A percentile compares a stretch with the other conserved stretches of the same genome.
Evolutionary conservation across 805 yeast genomes (phyloP).

Genomic region (Kodamaea sagamina): DNA sequence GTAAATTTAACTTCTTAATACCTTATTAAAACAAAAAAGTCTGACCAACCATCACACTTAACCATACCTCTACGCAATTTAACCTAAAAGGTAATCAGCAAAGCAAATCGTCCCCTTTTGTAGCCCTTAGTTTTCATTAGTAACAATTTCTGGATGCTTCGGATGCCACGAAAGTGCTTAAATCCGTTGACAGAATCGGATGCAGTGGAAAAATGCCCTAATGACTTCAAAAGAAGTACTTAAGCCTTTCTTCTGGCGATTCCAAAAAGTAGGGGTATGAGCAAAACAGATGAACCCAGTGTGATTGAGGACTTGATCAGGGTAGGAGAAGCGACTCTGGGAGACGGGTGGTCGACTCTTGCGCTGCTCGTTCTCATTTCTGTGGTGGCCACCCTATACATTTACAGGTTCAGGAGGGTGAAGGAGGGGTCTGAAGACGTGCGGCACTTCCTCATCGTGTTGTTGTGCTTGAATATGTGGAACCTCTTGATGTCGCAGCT

Average conservation of each 20-base stretch:
- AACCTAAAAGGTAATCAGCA: too few species aligned
- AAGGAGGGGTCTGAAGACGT: not conserved
- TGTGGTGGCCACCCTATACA: not conserved
- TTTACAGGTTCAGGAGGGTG: slow-evolving; percentile 1
- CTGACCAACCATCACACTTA: too few species aligned
- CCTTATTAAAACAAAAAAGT: too few species aligned
- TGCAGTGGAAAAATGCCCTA: too few species aligned
- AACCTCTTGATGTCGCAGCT: not conserved
- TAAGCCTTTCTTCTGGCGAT: not conserved
- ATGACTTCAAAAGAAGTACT: too few species aligned
- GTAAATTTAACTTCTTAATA: too few species aligned
- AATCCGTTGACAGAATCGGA: slow-evolving; percentile 1
- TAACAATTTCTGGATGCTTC: not conserved
- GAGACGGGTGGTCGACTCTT: not conserved
- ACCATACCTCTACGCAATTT: too few species aligned
- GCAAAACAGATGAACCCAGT: not conserved
- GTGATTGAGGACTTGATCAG: not conserved
- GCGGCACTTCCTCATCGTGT: not conserved
- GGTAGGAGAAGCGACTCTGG: not conserved
- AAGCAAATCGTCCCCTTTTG: too few species aligned
- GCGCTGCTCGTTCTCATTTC: slow-evolving; percentile 1
- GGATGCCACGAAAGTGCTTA: not conserved
- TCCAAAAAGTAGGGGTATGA: not conserved
- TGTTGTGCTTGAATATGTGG: not conserved
- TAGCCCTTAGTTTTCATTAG: too few species aligned